Percentiles rank a stretch among this genome's conserved stretches.
Conservation (phyloP, 495 filamentous ascomycete species). For the Terfezia claveryi region DNA sequence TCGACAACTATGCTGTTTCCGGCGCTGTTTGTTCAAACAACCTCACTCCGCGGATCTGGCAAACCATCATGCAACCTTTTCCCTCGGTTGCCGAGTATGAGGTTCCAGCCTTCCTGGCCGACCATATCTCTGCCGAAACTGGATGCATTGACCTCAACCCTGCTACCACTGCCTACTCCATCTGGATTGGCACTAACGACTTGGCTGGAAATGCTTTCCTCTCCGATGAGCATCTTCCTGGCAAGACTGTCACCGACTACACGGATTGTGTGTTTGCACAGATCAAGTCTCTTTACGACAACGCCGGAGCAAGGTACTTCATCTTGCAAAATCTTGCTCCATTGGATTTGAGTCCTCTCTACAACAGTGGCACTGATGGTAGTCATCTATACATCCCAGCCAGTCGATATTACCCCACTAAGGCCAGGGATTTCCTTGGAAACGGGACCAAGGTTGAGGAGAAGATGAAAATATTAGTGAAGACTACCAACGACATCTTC, state of each 20-base stretch:
- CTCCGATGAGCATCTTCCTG: slow-evolving; percentile 34
- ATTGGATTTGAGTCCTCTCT: slow-evolving; percentile 38
- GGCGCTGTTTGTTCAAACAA: slow-evolving; percentile 51
- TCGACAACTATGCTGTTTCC: slow-evolving; percentile 52
- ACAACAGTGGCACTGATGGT: slow-evolving; percentile 28
- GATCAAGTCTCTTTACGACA: slow-evolving; percentile 36
- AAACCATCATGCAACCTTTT: slow-evolving; percentile 29
- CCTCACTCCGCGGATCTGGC: slow-evolving; percentile 31
- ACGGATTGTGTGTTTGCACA: slow-evolving; percentile 39
- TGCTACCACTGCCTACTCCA: slow-evolving; percentile 42
- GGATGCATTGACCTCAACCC: slow-evolving; percentile 24
- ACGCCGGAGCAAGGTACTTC: slow-evolving; percentile 40
- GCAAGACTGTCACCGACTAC: slow-evolving; percentile 38
- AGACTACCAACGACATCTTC: slow-evolving; percentile 37
- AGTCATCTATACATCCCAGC: slow-evolving; percentile 21
- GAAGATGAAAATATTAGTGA: slow-evolving; percentile 41
- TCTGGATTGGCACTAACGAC: slow-evolving; percentile 68
- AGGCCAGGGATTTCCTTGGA: slow-evolving; percentile 18
- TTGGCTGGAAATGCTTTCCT: slow-evolving; percentile 41
- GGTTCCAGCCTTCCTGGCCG: slow-evolving; percentile 43
- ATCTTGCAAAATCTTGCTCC: slow-evolving; percentile 45
- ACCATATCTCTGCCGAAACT: slow-evolving; percentile 25
- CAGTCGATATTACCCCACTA: slow-evolving; percentile 38
- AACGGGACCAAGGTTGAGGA: slow-evolving; percentile 34
- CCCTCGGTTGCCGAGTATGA: slow-evolving; percentile 46